These are phyloP conservation scores for Boeremia exigua DNA, from an alignment of 2,329 filamentous ascomycete species.

Conservation along the genomic window DNA sequence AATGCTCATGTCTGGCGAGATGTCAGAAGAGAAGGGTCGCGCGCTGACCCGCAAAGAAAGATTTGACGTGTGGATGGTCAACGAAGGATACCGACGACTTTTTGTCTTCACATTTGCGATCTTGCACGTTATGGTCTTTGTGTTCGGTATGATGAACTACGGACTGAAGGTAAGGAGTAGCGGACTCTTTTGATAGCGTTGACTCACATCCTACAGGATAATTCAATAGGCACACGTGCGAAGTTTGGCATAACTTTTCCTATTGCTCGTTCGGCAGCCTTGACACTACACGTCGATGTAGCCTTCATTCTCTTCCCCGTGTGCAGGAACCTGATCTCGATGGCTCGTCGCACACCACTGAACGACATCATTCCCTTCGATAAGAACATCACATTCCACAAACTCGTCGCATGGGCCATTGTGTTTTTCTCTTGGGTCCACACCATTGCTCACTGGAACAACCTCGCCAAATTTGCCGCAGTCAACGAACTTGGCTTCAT, in stretches of 20 bases:
- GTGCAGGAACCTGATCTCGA: slow-evolving; percentile 82
- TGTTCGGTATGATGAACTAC: slow-evolving; percentile 81
- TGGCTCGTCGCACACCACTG: slow-evolving; percentile 78
- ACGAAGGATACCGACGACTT: slow-evolving; percentile 83
- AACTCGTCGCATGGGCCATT: slow-evolving; percentile 83
- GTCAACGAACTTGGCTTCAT: slow-evolving; percentile 79
- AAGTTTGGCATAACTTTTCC: slow-evolving; percentile 78
- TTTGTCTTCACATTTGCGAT: slow-evolving; percentile 79
- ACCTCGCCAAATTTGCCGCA: slow-evolving; percentile 77
- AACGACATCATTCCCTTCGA: slow-evolving; percentile 89
- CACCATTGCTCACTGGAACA: slow-evolving; percentile 86
- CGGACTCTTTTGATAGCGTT: background rate
- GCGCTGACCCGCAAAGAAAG: slow-evolving; percentile 72
- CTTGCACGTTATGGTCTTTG: slow-evolving; percentile 77
- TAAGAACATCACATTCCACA: slow-evolving; percentile 90
- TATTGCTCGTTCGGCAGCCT: slow-evolving; percentile 75
- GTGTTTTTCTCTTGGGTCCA: slow-evolving; percentile 89
- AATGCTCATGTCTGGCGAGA: slow-evolving; percentile 82
- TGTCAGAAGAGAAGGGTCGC: slow-evolving; percentile 75
- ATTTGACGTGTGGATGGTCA: slow-evolving; percentile 88
- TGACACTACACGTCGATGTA: slow-evolving; percentile 82
- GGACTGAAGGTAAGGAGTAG: slow-evolving; percentile 64
- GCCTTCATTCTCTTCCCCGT: slow-evolving; percentile 81
- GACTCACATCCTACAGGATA: slow-evolving; percentile 55
- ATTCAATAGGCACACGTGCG: slow-evolving; percentile 67